Conservation (phyloP, 495 filamentous ascomycete genomes). For the Jackrogersella minutella region DNA sequence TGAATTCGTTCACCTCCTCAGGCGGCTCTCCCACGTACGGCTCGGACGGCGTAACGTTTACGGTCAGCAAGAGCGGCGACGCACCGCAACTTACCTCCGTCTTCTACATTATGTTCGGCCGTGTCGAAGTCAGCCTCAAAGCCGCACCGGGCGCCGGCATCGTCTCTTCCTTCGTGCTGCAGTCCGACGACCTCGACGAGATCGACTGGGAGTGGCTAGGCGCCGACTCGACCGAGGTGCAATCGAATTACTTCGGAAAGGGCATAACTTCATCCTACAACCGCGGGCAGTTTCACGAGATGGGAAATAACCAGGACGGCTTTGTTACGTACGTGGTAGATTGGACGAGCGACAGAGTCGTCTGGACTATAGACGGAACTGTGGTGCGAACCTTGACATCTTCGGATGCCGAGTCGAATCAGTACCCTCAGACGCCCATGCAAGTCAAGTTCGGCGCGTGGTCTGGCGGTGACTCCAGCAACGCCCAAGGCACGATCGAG, state of each 20-base stretch:
- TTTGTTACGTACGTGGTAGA: constrained; percentile 92
- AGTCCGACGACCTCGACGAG: constrained; percentile 92
- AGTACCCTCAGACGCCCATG: constrained; percentile 94
- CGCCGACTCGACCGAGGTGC: constrained; percentile 68
- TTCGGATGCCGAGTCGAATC: constrained; percentile 64
- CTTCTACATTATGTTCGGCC: constrained; percentile 88
- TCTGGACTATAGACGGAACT: constrained; percentile 82
- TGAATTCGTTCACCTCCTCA: constrained; percentile 71
- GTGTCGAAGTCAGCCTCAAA: constrained; percentile 74
- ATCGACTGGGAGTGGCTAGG: constrained; percentile 92
- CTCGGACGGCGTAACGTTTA: constrained; percentile 80
- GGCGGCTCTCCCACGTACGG: constrained; percentile 73
- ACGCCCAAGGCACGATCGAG: constrained; percentile 76
- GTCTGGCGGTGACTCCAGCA: constrained; percentile 81
- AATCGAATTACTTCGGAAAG: constrained; percentile 95
- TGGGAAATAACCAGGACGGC: constrained; percentile 65
- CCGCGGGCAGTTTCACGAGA: constrained; percentile 75
- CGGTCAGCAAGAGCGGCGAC: constrained; percentile 83
- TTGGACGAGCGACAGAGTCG: constrained; percentile 78
- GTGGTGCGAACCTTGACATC: constrained; percentile 71
- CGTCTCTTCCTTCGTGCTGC: constrained; percentile 83
- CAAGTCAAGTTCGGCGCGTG: constrained; percentile 85
- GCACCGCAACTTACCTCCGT: constrained; percentile 77
- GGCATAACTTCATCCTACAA: constrained; percentile 77
- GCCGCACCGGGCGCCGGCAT: constrained; percentile 76